phyloP scores from a whole-genome alignment of 1,139 yeast genomes.

The Sugiyamaella xylanicola region DNA sequence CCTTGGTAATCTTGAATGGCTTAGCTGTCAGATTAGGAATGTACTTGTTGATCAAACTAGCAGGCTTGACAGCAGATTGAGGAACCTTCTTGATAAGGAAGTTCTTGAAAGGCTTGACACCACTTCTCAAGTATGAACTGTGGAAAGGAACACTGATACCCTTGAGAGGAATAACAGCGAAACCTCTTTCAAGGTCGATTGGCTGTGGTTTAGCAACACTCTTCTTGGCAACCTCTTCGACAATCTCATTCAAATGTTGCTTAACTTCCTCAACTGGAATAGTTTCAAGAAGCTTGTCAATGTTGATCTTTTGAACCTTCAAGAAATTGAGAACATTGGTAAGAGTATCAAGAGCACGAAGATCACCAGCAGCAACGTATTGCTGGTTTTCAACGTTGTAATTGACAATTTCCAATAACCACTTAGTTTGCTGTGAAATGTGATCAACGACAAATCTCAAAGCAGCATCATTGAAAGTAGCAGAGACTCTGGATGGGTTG shows the following conservation, averaged over 20 bases:
- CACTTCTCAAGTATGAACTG: conserved; percentile 93
- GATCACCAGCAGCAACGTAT: conserved; percentile 98
- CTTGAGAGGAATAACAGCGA: conserved; percentile 96
- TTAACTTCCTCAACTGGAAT: conserved; percentile 86
- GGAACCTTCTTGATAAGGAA: conserved; percentile 95
- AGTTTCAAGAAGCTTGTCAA: conserved; percentile 79
- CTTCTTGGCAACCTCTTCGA: conserved; percentile 78
- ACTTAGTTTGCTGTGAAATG: conserved; percentile 75
- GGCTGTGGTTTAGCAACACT: conserved; percentile 91
- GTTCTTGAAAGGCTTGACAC: conserved; percentile 98
- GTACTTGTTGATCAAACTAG: conserved; percentile 89
- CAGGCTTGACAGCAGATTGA: conserved; percentile 91
- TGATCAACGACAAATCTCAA: conserved; percentile 92
- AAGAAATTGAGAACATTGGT: conserved; percentile 91
- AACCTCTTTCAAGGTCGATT: conserved; percentile 94
- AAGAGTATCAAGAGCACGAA: conserved; percentile 89
- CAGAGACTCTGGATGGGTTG: conserved; percentile 89
- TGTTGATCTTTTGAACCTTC: conserved; percentile 91
- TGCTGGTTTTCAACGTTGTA: conserved; percentile 98
- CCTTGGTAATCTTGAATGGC: conserved; percentile 94
- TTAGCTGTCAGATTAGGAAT: conserved; percentile 98
- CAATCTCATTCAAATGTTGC: conserved; percentile 83
- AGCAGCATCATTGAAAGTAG: conserved; percentile 90
- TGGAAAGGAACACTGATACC: conserved; percentile 99
- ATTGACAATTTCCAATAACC: conserved; percentile 98